These are phyloP conservation scores for Wickerhamomyces pijperi DNA, from an alignment of 805 yeast genomes.

Conservation along the genomic window DNA sequence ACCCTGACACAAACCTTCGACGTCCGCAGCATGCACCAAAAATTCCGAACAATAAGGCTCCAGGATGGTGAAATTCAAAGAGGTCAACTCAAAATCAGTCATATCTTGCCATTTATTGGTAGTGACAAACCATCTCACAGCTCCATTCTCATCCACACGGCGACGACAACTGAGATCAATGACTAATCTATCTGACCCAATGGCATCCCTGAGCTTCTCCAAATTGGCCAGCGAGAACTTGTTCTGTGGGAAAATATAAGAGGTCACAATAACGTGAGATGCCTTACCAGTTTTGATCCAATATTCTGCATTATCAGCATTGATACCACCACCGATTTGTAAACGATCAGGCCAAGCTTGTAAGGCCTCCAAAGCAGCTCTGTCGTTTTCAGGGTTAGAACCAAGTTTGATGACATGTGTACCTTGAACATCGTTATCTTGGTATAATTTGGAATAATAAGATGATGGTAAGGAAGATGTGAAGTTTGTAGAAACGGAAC, in stretches of 20 bases:
- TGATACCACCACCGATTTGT: conserved; percentile 94
- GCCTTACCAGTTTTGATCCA: conserved; percentile 74
- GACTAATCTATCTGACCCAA: conserved; percentile 63
- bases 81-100: conserved; percentile 50
- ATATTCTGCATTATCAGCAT: conserved; percentile 50
- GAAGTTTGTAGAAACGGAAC: conserved; percentile 55
- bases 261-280: conserved; percentile 80
- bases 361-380: conserved; percentile 72
- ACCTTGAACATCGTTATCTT: conserved; percentile 45
- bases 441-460: conserved; percentile 65
- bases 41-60: conserved; percentile 72
- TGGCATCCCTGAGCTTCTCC: conserved; percentile 31
- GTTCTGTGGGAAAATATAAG: conserved; percentile 74
- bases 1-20: conserved; percentile 92
- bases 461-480: conserved; percentile 66
- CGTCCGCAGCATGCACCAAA: conserved; percentile 95
- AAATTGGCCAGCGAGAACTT: conserved; percentile 42
- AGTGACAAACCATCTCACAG: conserved; percentile 74
- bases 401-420: conserved; percentile 95
- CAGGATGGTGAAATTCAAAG: conserved; percentile 41
- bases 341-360: conserved; percentile 58
- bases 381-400: conserved; percentile 59
- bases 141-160: conserved; percentile 13
- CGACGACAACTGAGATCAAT: conserved; percentile 82
- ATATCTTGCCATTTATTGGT: conserved; percentile 95